Evolutionary conservation across 768 basidiomycete genomes (phyloP), one percentile per base, ranked within the genome.

Genomic region (Auriculariales sp.): DNA sequence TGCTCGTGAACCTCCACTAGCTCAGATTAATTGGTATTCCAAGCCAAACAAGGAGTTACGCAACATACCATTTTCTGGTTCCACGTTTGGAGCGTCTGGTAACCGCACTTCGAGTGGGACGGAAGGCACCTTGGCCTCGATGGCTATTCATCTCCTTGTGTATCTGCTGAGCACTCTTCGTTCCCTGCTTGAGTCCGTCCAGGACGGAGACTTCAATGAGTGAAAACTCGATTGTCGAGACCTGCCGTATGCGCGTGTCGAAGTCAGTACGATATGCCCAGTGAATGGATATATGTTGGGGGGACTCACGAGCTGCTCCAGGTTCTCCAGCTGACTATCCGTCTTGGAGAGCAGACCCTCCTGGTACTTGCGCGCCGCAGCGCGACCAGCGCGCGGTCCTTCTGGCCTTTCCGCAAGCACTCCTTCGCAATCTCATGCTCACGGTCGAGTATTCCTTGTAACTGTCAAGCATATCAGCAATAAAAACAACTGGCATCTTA

Each of bases 191-290:
- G 36, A 99, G 67, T 6, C 94, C 95, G 62, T 90, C 89, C 29
- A 98, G 60, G 9, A 99, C 87, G 2, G 92, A 91, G 39, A 87
- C 79, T 64, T 98, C 88, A 19, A 98, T 80, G 46, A 93, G 72
- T 5, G 95, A 91, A 68, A 95, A 98, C 63, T 99, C 95, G 58
- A 99, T 95, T 0, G 84, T 87, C 3, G 90, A 87, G 24, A 97
- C 92, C 94, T 99, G 58, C 3, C 5, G 11, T 30, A 47, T 31
- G 15, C 3, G 19, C 14, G 28, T 24, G 17, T 12, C 32, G 28
- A 22, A 31, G 29, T 15, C 12, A 9, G 19, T 22, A 12, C 11
- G 19, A 45, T 14, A 46, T 46, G 39, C 19, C 12, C 19, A 25
- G n/a, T 10, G 35, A n/a, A n/a, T n/a, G n/a, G n/a, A n/a, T n/a